Evolutionary conservation across 2,329 filamentous ascomycete species (phyloP).

Genomic region (Spiromastix sp.): DNA sequence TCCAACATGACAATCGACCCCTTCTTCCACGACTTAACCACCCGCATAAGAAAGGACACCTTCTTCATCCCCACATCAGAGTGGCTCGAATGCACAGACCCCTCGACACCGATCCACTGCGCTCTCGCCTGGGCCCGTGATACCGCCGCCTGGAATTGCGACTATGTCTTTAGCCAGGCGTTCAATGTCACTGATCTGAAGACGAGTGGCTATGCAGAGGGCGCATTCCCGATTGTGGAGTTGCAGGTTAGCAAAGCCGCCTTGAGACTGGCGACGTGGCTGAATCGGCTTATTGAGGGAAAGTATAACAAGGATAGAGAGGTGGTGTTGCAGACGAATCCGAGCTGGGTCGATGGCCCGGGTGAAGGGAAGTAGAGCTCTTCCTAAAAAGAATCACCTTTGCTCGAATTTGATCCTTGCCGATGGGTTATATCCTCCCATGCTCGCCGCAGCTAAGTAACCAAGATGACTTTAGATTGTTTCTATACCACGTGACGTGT

Average conservation of each 20-base stretch:
- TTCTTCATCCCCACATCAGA: constrained; percentile 4
- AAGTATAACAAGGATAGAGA: constrained; percentile 3
- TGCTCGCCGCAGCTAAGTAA: too few relatives aligned
- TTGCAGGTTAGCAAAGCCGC: constrained; percentile 6
- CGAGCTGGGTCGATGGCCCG: constrained; percentile 5
- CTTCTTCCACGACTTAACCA: constrained; percentile 4
- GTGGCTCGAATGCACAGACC: constrained; percentile 4
- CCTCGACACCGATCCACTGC: constrained; percentile 5
- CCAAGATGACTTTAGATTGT: too few relatives aligned
- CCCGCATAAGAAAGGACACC: constrained; percentile 2
- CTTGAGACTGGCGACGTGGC: constrained; percentile 4
- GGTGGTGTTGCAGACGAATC: constrained; percentile 4
- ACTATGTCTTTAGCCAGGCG: constrained; percentile 5
- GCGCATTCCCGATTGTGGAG: constrained; percentile 5
- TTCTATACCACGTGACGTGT: too few relatives aligned
- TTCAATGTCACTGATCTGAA: constrained; percentile 5
- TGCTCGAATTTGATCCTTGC: too few relatives aligned
- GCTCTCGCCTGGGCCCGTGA: constrained; percentile 6
- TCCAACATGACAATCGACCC: constrained; percentile 6
- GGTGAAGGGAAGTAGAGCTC: constrained; percentile 4
- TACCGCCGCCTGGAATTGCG: constrained; percentile 5
- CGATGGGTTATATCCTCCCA: too few relatives aligned
- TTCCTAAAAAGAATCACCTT: too few relatives aligned
- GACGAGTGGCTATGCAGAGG: constrained; percentile 4
- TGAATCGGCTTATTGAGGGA: constrained; percentile 3